Evolutionary conservation across 2,329 filamentous ascomycete species (phyloP), one percentile per base, ranked within the genome.

Genomic region (Fusarium sp.): DNA sequence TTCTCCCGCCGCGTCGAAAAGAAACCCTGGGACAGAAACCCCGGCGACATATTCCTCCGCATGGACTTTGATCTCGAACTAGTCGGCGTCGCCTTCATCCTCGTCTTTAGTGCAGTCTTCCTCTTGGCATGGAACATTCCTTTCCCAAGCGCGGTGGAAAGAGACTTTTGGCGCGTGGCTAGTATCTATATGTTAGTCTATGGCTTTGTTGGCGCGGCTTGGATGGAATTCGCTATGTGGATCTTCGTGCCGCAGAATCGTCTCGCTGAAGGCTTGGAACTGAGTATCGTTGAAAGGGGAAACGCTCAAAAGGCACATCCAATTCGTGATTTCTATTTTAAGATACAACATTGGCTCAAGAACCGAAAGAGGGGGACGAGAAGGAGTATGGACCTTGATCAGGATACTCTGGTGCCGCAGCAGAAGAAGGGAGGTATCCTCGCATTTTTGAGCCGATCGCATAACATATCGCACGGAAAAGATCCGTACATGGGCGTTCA

Each of bases 171-270:
- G 63, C 64, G 64, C 2, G 54, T 29, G 0, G 22, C 64, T 16
- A 66, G 64, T 27, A 45, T 67, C 2, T 67, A 66, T 38, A 67
- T 67, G 64, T 22, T 67, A 14, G 32, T 24, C 2, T 67, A 65
- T 9, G 60, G 60, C 1, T 38, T 32, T 9, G 20, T 67, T 11
- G 64, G 64, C 2, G 50, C 55, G 4, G 30, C 54, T 0, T 67
- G 64, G 64, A 67, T 67, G 64, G 60, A 64, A 18, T 25, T 67
- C 14, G 51, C 30, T 4, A 61, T 67, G 64, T 67, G 60, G 54
- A 59, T 67, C 18, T 66, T 67, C 7, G 25, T 66, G 16, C 56
- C 64, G 6, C 56, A 51, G 15, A 47, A 54, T 9, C 49, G 51
- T 0, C 42, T 50, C 0, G 29, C 42, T 0, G 43, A 55, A 3